Evolutionary conservation across 2,329 filamentous ascomycete genomes (phyloP), one percentile per base, ranked within the genome.

Genomic region (Aureobasidium subglaciale): DNA sequence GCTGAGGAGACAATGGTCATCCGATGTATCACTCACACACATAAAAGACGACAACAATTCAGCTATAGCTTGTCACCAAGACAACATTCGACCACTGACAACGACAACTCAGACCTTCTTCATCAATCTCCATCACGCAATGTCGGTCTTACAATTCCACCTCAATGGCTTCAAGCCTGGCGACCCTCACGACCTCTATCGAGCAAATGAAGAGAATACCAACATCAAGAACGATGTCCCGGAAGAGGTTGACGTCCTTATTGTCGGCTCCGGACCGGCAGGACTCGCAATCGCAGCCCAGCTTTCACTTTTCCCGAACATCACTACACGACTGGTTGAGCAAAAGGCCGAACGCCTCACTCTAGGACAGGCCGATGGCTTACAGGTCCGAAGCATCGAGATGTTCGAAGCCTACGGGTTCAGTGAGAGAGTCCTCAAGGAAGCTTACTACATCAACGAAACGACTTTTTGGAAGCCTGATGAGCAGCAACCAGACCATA

Each of bases 331-430:
- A 32, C 77, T 81, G 40, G 64, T 81, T 40, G 71, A 74, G 55
- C 73, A 73, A 52, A 65, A 70, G 7, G 63, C 66, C 42, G 71
- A 67, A 46, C 71, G 71, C 59, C 67, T 73, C 43, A 58, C 56
- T 37, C n/a, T 55, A n/a, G 66, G 68, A n/a, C 75, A 77, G 59
- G 76, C 76, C 2, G 77, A 79, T 60, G 80, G 80, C 2, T 71
- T 86, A 2, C 82, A 87, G 68, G 81, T 78, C 59, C 81, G 85
- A 1, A 87, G 83, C 0, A 73, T 88, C 1, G 84, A 89, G 67
- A 86, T 89, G 16, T 81, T 89, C 56, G 84, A 89, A 62, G 83
- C 80, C 48, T 86, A 90, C 61, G 85, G 81, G 0, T 80, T 90
- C 56, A 82, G 75, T 1, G 79, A 88, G 60, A 72, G 78, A 5